phyloP scores from a whole-genome alignment of 2,329 filamentous ascomycete genomes.

The Verticillium zaregamsianum region DNA sequence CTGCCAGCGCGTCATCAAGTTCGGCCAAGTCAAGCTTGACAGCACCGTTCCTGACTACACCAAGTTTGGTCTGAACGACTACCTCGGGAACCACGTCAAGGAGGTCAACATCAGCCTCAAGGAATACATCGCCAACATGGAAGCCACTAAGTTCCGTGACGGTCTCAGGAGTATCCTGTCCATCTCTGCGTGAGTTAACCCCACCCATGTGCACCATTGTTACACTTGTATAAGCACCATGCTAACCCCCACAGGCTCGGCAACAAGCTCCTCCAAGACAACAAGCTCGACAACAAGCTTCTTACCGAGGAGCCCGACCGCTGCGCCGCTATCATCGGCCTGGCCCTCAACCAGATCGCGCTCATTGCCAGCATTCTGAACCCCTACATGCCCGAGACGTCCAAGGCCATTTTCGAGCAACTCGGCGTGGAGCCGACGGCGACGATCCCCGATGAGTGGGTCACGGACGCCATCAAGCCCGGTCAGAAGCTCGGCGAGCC shows the following conservation, averaged over 20 bases:
- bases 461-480: slow-evolving; percentile 54
- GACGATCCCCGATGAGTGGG: slow-evolving; percentile 65
- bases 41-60: slow-evolving; percentile 62
- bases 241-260: slow-evolving; percentile 25
- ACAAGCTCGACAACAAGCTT: slow-evolving; percentile 50
- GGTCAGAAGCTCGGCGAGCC: slow-evolving; percentile 81
- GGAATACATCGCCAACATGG: slow-evolving; percentile 64
- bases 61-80: slow-evolving; percentile 48
- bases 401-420: slow-evolving; percentile 72
- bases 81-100: slow-evolving; percentile 48
- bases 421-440: slow-evolving; percentile 53
- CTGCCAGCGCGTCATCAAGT: slow-evolving; percentile 67
- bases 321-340: slow-evolving; percentile 59
- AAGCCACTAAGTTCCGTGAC: slow-evolving; percentile 66
- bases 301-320: slow-evolving; percentile 50
- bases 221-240: not conserved
- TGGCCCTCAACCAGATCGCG: slow-evolving; percentile 80
- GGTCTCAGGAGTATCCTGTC: slow-evolving; percentile 63
- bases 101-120: slow-evolving; percentile 64
- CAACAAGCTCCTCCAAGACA: slow-evolving; percentile 48
- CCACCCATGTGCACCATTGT: slow-evolving; percentile 2
- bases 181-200: slow-evolving; percentile 45
- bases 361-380: slow-evolving; percentile 74
- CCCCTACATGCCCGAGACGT: slow-evolving; percentile 82
- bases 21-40: slow-evolving; percentile 71